Percentiles rank a stretch among this genome's conserved stretches.
Evolutionary conservation across 345 rosid genomes (phyloP).

Genomic region (Euphorbia pulcherrima): DNA sequence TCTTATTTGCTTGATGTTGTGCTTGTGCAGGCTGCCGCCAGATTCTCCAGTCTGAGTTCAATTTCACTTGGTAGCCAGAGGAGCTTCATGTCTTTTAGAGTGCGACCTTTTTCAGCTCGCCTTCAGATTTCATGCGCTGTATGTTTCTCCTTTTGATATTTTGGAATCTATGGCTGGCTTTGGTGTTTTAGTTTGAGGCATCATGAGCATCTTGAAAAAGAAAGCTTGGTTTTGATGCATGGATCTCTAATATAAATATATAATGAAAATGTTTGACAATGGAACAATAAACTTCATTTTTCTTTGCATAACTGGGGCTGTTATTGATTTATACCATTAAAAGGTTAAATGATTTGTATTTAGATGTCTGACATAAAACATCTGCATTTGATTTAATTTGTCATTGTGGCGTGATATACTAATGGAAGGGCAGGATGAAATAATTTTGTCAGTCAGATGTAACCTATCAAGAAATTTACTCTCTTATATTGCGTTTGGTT

Average conservation of each 20-base stretch:
- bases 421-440: no score
- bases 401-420: background rate
- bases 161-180: background rate
- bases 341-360: background rate
- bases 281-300: background rate
- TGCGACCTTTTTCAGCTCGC: constrained; percentile 30
- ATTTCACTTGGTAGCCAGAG: constrained; percentile 14
- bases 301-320: background rate
- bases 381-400: background rate
- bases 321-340: background rate
- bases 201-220: no score
- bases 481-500: no score
- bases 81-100: constrained; percentile 21
- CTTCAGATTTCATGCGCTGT: constrained; percentile 55
- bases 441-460: no score
- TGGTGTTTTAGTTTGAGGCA: background rate
- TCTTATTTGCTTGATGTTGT: background rate
- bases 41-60: constrained; percentile 15
- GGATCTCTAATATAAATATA: no score
- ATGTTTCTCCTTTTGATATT: constrained; percentile 17
- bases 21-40: constrained; percentile 20
- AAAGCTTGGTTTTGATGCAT: no score
- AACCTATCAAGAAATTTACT: background rate
- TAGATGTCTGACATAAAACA: background rate
- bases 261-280: no score